Conservation (phyloP, 352 stramenopile genomes). For the Phytopythium mirpurense region DNA sequence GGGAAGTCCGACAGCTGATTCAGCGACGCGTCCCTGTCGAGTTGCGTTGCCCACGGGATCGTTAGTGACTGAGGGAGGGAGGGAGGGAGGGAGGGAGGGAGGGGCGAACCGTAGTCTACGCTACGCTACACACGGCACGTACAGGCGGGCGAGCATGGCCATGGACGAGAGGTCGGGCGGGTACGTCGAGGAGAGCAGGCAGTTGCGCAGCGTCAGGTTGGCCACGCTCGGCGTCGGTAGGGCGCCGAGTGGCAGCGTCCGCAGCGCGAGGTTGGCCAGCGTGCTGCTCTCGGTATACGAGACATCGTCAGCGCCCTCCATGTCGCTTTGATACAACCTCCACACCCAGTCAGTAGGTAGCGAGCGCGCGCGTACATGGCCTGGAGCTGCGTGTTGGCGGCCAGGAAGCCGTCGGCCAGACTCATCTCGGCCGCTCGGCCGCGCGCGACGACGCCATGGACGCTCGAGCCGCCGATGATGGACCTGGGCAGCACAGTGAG, state of each 20-base stretch:
- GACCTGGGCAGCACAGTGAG: constrained; percentile 9
- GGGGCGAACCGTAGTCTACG: too few relatives aligned
- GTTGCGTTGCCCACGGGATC: too few relatives aligned
- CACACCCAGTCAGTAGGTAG: not conserved
- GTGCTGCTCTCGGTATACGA: constrained; percentile 10
- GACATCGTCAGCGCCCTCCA: not conserved
- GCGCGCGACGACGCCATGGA: constrained; percentile 28
- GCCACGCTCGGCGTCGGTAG: constrained; percentile 24
- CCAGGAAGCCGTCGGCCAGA: constrained; percentile 28
- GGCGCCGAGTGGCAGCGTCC: constrained; percentile 31
- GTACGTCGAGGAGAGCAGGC: constrained; percentile 36
- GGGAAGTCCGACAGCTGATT: constrained; percentile 61
- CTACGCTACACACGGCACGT: too few relatives aligned
- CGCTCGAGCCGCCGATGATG: constrained; percentile 45
- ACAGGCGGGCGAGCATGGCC: constrained; percentile 42
- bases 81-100: too few relatives aligned
- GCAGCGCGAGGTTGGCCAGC: constrained; percentile 47
- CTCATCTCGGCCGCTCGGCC: constrained; percentile 39
- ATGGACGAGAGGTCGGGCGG: constrained; percentile 46
- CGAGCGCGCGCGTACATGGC: constrained; percentile 22
- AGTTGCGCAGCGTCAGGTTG: constrained; percentile 59
- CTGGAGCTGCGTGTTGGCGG: constrained; percentile 26
- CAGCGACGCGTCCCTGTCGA: constrained; percentile 49
- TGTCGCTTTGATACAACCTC: too few relatives aligned
- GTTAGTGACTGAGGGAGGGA: too few relatives aligned